phyloP scores from a whole-genome alignment of 1,284 basidiomycete genomes.

The Malassezia sympodialis region DNA sequence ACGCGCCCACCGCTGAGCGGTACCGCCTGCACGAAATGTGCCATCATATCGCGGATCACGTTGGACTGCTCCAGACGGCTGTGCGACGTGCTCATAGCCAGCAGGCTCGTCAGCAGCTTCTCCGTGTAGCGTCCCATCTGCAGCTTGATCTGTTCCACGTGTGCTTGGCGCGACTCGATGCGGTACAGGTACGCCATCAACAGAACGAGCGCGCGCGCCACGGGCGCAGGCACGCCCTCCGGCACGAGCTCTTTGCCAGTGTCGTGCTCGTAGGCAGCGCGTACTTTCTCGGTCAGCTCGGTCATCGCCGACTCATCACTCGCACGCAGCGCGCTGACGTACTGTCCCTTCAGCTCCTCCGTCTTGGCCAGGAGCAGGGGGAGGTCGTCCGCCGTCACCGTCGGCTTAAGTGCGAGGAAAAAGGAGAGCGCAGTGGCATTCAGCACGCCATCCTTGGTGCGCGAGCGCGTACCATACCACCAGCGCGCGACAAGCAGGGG shows the following conservation, averaged over 20 bases:
- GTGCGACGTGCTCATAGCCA: slow-evolving; percentile 73
- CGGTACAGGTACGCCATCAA: slow-evolving; percentile 80
- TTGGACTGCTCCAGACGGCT: slow-evolving; percentile 82
- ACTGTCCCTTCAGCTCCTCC: slow-evolving; percentile 57
- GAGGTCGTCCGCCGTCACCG: slow-evolving; percentile 65
- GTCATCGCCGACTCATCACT: slow-evolving; percentile 27
- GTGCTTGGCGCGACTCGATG: slow-evolving; percentile 24
- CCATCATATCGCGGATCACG: slow-evolving; percentile 69
- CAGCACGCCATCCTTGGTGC: slow-evolving; percentile 85
- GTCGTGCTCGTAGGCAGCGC: not conserved
- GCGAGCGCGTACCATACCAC: slow-evolving; percentile 90
- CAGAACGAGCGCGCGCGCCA: slow-evolving; percentile 50
- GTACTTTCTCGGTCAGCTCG: slow-evolving; percentile 53
- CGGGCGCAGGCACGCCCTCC: slow-evolving; percentile 9
- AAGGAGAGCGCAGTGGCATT: slow-evolving; percentile 73
- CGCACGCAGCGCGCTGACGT: slow-evolving; percentile 49
- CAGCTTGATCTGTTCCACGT: slow-evolving; percentile 24
- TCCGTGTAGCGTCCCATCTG: slow-evolving; percentile 30
- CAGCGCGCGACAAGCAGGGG: slow-evolving; percentile 72
- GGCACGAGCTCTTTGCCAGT: not conserved
- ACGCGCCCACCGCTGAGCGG: slow-evolving; percentile 34
- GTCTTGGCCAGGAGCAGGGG: slow-evolving; percentile 65
- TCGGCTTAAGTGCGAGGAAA: slow-evolving; percentile 77
- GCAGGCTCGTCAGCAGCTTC: slow-evolving; percentile 64
- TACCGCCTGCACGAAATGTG: slow-evolving; percentile 74